phyloP scores from a whole-genome alignment of 1,284 basidiomycete species.

The Ceratobasidium sp. region DNA sequence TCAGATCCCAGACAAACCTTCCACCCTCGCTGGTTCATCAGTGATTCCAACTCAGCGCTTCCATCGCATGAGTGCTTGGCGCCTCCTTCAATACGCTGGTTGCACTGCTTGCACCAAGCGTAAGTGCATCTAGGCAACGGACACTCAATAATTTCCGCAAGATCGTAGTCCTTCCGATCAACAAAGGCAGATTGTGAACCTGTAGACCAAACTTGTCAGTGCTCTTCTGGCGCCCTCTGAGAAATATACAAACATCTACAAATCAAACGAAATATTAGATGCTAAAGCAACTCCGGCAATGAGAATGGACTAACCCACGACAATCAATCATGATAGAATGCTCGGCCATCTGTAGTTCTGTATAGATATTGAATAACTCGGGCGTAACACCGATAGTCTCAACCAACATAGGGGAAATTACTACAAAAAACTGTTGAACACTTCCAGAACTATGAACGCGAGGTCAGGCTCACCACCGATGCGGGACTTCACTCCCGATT shows the following conservation, averaged over 20 bases:
- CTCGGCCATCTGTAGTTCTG: slow-evolving; percentile 68
- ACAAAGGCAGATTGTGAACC: slow-evolving; percentile 45
- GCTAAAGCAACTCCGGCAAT: background rate
- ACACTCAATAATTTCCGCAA: slow-evolving; percentile 45
- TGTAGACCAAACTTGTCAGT: background rate
- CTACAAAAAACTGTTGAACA: background rate
- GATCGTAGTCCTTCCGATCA: slow-evolving; percentile 47
- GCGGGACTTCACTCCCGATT: background rate
- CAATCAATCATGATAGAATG: slow-evolving; percentile 70
- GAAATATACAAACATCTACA: slow-evolving; percentile 29
- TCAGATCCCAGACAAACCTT: slow-evolving; percentile 34
- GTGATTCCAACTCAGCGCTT: slow-evolving; percentile 42
- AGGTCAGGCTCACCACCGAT: slow-evolving; percentile 60
- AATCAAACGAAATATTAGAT: background rate
- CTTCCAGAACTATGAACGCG: background rate
- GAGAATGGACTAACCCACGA: slow-evolving; percentile 60
- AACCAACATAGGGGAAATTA: slow-evolving; percentile 50
- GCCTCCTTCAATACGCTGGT: slow-evolving; percentile 40
- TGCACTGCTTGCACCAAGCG: slow-evolving; percentile 49
- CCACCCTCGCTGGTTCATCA: slow-evolving; percentile 46
- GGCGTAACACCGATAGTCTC: slow-evolving; percentile 68
- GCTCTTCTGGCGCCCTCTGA: background rate
- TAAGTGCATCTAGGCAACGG: slow-evolving; percentile 45
- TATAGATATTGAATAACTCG: slow-evolving; percentile 63
- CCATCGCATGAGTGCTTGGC: slow-evolving; percentile 48